Conservation (phyloP, 805 yeast species). For the Wickerhamiella vanderwaltii region DNA sequence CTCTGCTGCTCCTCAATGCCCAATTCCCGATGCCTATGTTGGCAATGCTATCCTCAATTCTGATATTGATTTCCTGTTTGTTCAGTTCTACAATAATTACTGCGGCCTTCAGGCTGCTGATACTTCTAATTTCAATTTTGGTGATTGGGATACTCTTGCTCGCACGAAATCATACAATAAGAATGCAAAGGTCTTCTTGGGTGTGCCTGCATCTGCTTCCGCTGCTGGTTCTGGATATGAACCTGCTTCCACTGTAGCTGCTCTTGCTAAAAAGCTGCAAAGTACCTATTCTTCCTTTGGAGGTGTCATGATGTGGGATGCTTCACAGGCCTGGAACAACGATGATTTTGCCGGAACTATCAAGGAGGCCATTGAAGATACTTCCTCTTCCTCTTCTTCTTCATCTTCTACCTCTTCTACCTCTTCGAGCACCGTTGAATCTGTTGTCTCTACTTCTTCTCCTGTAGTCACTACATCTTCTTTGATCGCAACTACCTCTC, state of each 20-base stretch:
- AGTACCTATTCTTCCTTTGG: slow-evolving; percentile 33
- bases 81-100: slow-evolving; percentile 56
- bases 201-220: slow-evolving; percentile 44
- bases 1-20: slow-evolving; percentile 61
- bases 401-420: not conserved
- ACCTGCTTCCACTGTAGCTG: slow-evolving; percentile 27
- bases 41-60: slow-evolving; percentile 34
- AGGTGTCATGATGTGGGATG: slow-evolving; percentile 77
- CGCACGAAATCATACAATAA: slow-evolving; percentile 35
- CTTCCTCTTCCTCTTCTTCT: not conserved
- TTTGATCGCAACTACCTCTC: no score
- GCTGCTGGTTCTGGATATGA: slow-evolving; percentile 51
- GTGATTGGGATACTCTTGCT: slow-evolving; percentile 44
- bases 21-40: slow-evolving; percentile 42
- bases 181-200: slow-evolving; percentile 45
- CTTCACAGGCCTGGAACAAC: slow-evolving; percentile 45
- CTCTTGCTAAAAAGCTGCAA: slow-evolving; percentile 16
- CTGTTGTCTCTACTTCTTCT: not conserved
- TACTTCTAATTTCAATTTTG: slow-evolving; percentile 27
- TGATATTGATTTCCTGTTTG: slow-evolving; percentile 45
- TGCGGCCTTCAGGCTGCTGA: slow-evolving; percentile 26
- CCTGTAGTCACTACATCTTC: not conserved
- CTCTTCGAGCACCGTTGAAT: not conserved
- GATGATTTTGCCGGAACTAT: slow-evolving; percentile 37
- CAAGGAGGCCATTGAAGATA: slow-evolving; percentile 29